phyloP scores from a whole-genome alignment of 257 asterid genomes.

The Primulina tabacum region DNA sequence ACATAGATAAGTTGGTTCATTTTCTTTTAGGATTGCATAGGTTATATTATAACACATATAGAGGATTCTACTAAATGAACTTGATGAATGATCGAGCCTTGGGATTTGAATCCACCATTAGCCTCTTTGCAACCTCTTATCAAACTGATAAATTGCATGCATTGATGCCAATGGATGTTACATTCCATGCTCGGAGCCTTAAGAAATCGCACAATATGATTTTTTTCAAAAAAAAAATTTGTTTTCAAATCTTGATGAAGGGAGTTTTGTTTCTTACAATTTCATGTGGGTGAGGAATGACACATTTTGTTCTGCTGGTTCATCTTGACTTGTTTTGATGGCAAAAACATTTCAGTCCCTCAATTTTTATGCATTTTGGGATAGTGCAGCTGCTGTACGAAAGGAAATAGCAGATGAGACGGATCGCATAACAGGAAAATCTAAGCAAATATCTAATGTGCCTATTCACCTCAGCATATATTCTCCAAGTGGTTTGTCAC shows the following conservation, averaged over 20 bases:
- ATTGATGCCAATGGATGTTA: not conserved
- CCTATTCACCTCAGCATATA: slow-evolving; percentile 96
- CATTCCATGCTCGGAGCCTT: not conserved
- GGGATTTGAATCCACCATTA: not conserved
- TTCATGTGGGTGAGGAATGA: not conserved
- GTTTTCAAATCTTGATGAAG: not conserved
- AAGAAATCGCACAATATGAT: not conserved
- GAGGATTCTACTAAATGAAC: not conserved
- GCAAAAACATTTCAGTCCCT: slow-evolving; percentile 24
- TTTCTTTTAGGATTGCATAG: too few species aligned
- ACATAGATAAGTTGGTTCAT: too few species aligned
- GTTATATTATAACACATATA: too few species aligned
- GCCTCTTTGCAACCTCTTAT: not conserved
- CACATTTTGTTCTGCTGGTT: not conserved
- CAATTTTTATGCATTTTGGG: slow-evolving; percentile 30
- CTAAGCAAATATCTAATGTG: slow-evolving; percentile 78
- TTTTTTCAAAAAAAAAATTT: not conserved
- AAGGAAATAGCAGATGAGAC: slow-evolving; percentile 94
- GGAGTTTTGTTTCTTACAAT: not conserved
- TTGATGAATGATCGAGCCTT: not conserved
- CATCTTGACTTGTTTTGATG: slow-evolving; percentile 15
- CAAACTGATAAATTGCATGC: not conserved
- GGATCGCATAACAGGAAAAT: slow-evolving; percentile 88
- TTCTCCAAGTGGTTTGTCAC: slow-evolving; percentile 80
- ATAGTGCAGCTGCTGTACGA: slow-evolving; percentile 80